Percentiles rank a stretch among this genome's conserved stretches.
Conservation (phyloP, 1,284 basidiomycete species). For the Marasmius sp. region DNA sequence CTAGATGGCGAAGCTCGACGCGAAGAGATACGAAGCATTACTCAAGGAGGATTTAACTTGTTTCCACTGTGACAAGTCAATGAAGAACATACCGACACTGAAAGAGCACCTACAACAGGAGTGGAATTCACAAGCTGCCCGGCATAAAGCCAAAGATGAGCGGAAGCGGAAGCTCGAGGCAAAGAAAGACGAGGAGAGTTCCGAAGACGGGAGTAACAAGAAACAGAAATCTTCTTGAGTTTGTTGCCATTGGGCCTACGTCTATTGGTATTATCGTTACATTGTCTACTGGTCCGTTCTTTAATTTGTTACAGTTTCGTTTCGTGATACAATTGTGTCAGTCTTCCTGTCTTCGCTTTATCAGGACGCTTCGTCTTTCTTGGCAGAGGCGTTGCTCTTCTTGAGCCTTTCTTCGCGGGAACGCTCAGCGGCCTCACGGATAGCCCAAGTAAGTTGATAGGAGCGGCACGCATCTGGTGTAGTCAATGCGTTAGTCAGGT, state of each 20-base stretch:
- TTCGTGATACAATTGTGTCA: not conserved
- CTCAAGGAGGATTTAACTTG: constrained; percentile 71
- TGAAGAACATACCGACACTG: constrained; percentile 76
- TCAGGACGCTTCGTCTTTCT: constrained; percentile 17
- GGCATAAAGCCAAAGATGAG: constrained; percentile 35
- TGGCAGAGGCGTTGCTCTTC: constrained; percentile 3
- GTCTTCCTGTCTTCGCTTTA: not conserved
- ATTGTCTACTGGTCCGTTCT: not conserved
- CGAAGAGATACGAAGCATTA: constrained; percentile 58
- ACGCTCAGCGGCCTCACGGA: constrained; percentile 74
- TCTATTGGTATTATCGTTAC: not conserved
- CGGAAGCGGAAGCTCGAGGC: constrained; percentile 35
- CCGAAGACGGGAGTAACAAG: not conserved
- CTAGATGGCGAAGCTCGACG: constrained; percentile 51
- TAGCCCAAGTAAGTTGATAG: constrained; percentile 88
- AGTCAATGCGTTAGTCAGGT: constrained; percentile 9
- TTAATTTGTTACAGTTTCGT: not conserved
- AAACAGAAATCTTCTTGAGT: not conserved
- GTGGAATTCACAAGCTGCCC: constrained; percentile 47
- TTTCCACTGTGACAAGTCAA: constrained; percentile 60
- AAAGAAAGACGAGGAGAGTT: constrained; percentile 9
- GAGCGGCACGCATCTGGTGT: constrained; percentile 78
- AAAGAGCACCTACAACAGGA: constrained; percentile 73
- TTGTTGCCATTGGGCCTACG: too few relatives aligned
- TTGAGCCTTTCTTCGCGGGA: constrained; percentile 36